These are phyloP conservation scores for Podaxis sp. DNA, from an alignment of 768 basidiomycete species.

Conservation along the genomic window DNA sequence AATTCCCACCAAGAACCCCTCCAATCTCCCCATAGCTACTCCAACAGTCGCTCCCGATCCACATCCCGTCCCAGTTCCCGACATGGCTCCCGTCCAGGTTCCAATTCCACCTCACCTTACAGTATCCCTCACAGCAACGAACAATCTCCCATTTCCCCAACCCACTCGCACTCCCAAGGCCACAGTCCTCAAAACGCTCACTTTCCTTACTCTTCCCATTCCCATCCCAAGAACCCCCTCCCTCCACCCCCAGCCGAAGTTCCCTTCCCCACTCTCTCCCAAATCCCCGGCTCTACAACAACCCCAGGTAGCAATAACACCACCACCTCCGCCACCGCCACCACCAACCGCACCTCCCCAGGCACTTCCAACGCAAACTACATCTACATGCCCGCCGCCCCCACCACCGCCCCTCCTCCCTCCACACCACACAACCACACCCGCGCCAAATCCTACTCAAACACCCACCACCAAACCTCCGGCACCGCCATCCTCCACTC, in stretches of 20 bases:
- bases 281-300: not conserved
- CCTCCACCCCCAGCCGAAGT: not conserved
- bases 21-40: constrained; percentile 15
- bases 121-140: not conserved
- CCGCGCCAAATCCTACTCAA: constrained; percentile 17
- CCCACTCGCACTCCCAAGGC: not conserved
- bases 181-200: constrained; percentile 8
- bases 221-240: constrained; percentile 1
- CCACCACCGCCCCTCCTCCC: constrained; percentile 9
- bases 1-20: constrained; percentile 15
- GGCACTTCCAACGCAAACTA: not conserved
- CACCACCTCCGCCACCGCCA: too few species aligned
- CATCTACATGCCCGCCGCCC: constrained; percentile 11
- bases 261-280: not conserved
- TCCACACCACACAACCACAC: constrained; percentile 14
- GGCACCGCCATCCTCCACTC: constrained; percentile 4
- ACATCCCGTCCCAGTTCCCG: constrained; percentile 14
- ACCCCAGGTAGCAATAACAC: not conserved
- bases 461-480: constrained; percentile 23
- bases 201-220: not conserved
- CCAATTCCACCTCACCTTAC: constrained; percentile 4
- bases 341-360: not conserved
- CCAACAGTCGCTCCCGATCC: constrained; percentile 1
- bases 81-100: constrained; percentile 12
- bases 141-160: constrained; percentile 1